phyloP scores from a whole-genome alignment of 805 yeast genomes.

The Ogataea neopini region DNA sequence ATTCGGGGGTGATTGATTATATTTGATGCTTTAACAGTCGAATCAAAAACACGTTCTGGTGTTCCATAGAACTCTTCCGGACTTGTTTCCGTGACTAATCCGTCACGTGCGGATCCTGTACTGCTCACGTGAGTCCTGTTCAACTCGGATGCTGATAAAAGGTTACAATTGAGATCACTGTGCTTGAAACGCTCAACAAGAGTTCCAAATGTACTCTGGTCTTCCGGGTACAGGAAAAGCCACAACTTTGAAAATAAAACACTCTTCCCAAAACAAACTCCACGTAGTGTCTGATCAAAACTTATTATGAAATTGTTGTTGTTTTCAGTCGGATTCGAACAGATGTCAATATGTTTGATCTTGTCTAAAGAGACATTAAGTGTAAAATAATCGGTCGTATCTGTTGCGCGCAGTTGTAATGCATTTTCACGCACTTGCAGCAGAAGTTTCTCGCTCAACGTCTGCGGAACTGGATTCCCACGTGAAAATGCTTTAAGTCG shows the following conservation, averaged over 20 bases:
- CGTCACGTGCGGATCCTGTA: neutral
- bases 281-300: constrained; percentile 7
- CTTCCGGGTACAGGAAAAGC: constrained; percentile 12
- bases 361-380: constrained; percentile 8
- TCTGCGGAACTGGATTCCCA: constrained; percentile 4
- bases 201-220: constrained; percentile 8
- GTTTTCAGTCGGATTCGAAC: constrained; percentile 13
- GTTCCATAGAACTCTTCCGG: constrained; percentile 17
- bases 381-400: neutral
- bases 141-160: constrained; percentile 5
- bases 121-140: neutral
- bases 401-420: neutral
- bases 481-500: constrained; percentile 12
- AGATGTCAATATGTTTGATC: constrained; percentile 13
- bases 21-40: constrained; percentile 12
- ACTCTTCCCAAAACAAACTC: constrained; percentile 6
- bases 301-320: constrained; percentile 11
- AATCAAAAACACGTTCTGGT: constrained; percentile 6
- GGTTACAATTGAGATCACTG: constrained; percentile 8
- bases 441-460: constrained; percentile 10
- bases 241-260: constrained; percentile 12
- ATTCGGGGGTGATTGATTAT: constrained; percentile 11
- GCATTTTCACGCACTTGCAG: constrained; percentile 3
- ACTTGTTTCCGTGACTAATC: constrained; percentile 8
- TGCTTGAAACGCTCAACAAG: constrained; percentile 1